These are phyloP conservation scores for Lyophyllum decastes DNA, from an alignment of 768 basidiomycete species.

Conservation along the genomic window DNA sequence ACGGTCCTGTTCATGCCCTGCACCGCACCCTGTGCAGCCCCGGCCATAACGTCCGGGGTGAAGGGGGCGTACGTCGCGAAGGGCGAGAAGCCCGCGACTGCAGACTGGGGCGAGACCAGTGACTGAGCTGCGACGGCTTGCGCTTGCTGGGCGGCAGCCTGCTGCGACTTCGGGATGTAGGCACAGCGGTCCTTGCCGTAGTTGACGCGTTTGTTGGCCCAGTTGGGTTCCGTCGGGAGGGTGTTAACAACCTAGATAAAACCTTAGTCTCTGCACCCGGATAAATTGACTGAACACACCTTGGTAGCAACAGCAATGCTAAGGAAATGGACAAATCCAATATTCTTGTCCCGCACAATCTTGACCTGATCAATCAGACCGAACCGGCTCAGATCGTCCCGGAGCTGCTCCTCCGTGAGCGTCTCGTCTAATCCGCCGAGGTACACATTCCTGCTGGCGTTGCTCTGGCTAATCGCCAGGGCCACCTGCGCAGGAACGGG, in stretches of 20 bases:
- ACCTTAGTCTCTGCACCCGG: background rate
- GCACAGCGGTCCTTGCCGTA: constrained; percentile 99
- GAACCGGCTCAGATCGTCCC: constrained; percentile 90
- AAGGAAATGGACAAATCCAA: constrained; percentile 98
- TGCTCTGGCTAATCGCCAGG: constrained; percentile 87
- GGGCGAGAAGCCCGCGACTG: constrained; percentile 36
- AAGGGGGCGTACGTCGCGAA: constrained; percentile 59
- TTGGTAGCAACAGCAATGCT: constrained; percentile 94
- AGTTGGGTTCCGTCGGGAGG: constrained; percentile 86
- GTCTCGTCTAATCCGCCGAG: constrained; percentile 90
- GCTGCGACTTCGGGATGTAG: constrained; percentile 95
- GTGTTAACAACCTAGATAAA: constrained; percentile 82
- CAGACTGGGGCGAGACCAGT: constrained; percentile 56
- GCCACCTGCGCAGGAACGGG: constrained; percentile 85
- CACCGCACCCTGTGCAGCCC: constrained; percentile 24
- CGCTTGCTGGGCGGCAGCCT: constrained; percentile 83
- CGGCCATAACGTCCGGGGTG: constrained; percentile 44
- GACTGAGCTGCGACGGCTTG: constrained; percentile 86
- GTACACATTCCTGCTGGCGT: constrained; percentile 95
- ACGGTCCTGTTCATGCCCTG: constrained; percentile 87
- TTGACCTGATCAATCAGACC: constrained; percentile 99
- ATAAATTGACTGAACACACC: constrained; percentile 45
- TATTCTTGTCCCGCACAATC: constrained; percentile 99
- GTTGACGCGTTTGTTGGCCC: constrained; percentile 96
- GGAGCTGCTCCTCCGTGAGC: constrained; percentile 87